These are phyloP conservation scores for Xylaria grammica DNA, from an alignment of 495 filamentous ascomycete species.

Conservation along the genomic window DNA sequence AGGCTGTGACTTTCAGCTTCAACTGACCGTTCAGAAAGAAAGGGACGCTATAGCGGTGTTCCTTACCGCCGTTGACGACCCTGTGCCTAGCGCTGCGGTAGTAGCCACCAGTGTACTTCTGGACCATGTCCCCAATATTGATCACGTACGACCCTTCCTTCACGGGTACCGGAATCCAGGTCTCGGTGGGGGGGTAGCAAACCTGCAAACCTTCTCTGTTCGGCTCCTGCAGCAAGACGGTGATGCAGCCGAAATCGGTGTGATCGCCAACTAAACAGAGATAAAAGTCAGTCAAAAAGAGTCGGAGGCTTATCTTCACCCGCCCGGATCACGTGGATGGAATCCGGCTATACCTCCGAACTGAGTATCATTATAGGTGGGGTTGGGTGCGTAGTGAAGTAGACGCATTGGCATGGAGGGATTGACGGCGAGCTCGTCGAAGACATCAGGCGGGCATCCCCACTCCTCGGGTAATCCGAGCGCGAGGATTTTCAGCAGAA, in stretches of 20 bases:
- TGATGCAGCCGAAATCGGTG: conserved; percentile 46
- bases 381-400: conserved; percentile 50
- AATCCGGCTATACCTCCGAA: conserved; percentile 40
- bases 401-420: conserved; percentile 49
- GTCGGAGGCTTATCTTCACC: background rate
- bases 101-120: conserved; percentile 41
- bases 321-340: background rate
- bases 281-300: conserved; percentile 11
- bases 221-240: conserved; percentile 50
- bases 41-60: conserved; percentile 30
- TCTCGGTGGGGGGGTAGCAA: conserved; percentile 41
- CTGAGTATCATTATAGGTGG: conserved; percentile 42
- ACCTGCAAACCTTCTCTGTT: conserved; percentile 51
- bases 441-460: conserved; percentile 38
- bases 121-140: conserved; percentile 52
- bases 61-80: conserved; percentile 41
- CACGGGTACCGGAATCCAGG: conserved; percentile 46
- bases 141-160: conserved; percentile 48
- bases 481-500: conserved; percentile 44
- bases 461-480: conserved; percentile 50
- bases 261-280: conserved; percentile 33
- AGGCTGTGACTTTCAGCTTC: conserved; percentile 2
- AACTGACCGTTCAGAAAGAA: conserved; percentile 17
- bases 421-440: conserved; percentile 53
- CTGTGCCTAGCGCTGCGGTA: conserved; percentile 47